Base-by-base conservation (phyloP, 106 monocot genomes). In the Acorus gramineus region DNA sequence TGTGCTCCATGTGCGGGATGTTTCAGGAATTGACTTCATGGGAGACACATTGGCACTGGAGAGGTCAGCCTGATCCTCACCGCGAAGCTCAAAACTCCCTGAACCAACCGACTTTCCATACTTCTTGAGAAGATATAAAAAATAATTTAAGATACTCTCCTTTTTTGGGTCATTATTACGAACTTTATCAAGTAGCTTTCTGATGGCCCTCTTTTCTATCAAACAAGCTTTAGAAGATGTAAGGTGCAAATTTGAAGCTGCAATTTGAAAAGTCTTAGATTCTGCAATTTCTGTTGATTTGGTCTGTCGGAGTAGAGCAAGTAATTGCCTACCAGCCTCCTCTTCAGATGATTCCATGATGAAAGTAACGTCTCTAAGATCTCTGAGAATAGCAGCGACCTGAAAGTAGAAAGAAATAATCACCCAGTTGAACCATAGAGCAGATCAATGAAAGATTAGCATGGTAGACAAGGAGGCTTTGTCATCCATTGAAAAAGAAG, bases 161-260 rank as follows among this genome's bases (percentile, higher is more conserved):
- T 85, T 88, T 70, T 92, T 82, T 28, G 67, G 13, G 54, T 85
- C 85, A 53, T 53, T 50, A 51, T 54, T 64, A 2, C 11, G 54
- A 3, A 79, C 61, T 13, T 84, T 83, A 68, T 80, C 76, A 46
- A 92, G 71, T 48, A 92, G 77, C 51, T 80, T 92, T 51, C 76
- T 79, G 46, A 92, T 61, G 2, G 83, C 78, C 71, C 98, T 85
- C 77, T 68, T 88, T 71, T 98, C 98, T 70, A 88, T 59, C 62
- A 98, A 75, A 71, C 87, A 70, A 57, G 76, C 76, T 74, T 77
- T 88, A 7, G 85, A 65, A 63, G 88, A 81, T 14, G 73, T 79
- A 10, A 98, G 75, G 47, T 81, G 76, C 63, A 98, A 78, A 14
- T 53, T 81, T 49, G 60, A 76, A 77, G 80, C 72, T 57, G 74